Percentiles rank a stretch among this genome's conserved stretches.
Evolutionary conservation across 2,329 filamentous ascomycete species (phyloP).

Genomic region (Thermochaetoides dissita): DNA sequence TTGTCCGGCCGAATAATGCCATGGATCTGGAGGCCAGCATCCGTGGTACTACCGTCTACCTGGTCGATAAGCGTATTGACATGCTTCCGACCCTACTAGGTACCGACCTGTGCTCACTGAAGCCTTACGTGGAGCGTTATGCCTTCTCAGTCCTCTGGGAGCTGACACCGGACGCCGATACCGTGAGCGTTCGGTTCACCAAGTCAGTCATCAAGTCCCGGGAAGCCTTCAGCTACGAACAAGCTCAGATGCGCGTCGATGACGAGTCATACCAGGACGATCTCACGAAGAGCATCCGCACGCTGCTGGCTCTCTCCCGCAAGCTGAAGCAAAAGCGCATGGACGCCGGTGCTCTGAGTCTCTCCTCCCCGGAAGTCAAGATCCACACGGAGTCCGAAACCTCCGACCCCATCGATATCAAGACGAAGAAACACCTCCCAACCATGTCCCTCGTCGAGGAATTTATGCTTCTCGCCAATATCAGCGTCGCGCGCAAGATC

Average conservation of each 20-base stretch:
- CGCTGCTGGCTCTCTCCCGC: constrained; percentile 75
- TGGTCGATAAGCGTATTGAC: constrained; percentile 98
- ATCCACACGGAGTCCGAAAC: constrained; percentile 92
- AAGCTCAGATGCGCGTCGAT: constrained; percentile 87
- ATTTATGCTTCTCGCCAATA: constrained; percentile 98
- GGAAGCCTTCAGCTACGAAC: constrained; percentile 95
- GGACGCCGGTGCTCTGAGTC: constrained; percentile 85
- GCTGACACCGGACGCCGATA: constrained; percentile 68
- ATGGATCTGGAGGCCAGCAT: constrained; percentile 95
- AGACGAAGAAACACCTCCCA: constrained; percentile 85
- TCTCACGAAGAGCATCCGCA: constrained; percentile 78
- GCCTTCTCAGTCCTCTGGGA: constrained; percentile 85
- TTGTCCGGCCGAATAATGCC: constrained; percentile 89
- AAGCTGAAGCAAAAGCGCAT: constrained; percentile 90
- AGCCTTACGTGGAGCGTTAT: constrained; percentile 91
- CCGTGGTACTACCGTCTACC: constrained; percentile 88
- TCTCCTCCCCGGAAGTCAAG: constrained; percentile 95
- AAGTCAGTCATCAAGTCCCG: constrained; percentile 96
- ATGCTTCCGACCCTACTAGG: constrained; percentile 96
- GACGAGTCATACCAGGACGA: constrained; percentile 78
- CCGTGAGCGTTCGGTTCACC: constrained; percentile 75
- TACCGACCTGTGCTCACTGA: constrained; percentile 89
- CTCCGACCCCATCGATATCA: constrained; percentile 87
- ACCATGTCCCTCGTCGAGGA: constrained; percentile 98
- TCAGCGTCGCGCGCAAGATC: constrained; percentile 80